Percentiles rank a stretch among this genome's conserved stretches.
Evolutionary conservation across 495 filamentous ascomycete genomes (phyloP).

Genomic region (Penicillium mononematosum): DNA sequence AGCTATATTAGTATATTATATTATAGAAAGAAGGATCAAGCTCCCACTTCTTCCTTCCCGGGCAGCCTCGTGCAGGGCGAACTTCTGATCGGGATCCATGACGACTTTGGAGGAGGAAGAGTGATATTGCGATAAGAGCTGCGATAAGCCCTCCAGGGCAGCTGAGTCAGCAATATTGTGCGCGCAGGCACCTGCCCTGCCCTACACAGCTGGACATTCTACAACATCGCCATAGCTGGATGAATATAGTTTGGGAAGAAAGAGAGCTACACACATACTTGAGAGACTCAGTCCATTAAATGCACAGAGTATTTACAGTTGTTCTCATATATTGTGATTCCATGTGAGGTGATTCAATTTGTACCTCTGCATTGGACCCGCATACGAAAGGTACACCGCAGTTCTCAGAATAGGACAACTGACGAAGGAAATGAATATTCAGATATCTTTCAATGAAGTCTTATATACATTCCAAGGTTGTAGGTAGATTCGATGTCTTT

Average conservation of each 20-base stretch:
- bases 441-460: neutral
- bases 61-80: constrained; percentile 83
- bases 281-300: too few species aligned
- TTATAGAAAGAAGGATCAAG: constrained; percentile 15
- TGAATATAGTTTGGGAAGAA: too few species aligned
- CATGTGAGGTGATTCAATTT: too few species aligned
- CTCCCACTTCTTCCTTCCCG: constrained; percentile 81
- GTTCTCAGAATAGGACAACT: neutral
- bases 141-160: constrained; percentile 25
- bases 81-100: constrained; percentile 54
- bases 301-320: too few species aligned
- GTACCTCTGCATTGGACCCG: too few species aligned
- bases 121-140: constrained; percentile 27
- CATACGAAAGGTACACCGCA: neutral
- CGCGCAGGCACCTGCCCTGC: too few species aligned
- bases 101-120: constrained; percentile 10
- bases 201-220: too few species aligned
- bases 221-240: too few species aligned
- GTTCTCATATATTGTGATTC: too few species aligned
- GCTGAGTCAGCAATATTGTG: constrained; percentile 11
- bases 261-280: too few species aligned
- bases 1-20: constrained; percentile 6
- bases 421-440: neutral
- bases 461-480: too few species aligned
- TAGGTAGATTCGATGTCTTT: too few species aligned